Evolutionary conservation across 225 moss, liverwort and hornwort species (phyloP).

Genomic region (Anthoceros angustus): DNA sequence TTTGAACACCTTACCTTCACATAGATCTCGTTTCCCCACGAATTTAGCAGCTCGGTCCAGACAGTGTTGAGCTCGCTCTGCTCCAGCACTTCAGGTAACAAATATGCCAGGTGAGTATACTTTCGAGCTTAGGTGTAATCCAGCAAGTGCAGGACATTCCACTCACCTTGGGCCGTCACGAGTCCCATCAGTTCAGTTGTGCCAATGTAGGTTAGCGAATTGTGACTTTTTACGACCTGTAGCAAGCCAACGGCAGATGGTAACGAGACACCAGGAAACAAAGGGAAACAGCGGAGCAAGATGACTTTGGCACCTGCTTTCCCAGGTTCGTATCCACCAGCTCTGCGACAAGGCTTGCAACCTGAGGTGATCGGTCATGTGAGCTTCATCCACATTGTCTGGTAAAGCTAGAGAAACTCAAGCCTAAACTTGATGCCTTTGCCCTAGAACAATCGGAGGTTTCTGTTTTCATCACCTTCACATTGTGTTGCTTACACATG

Average conservation of each 20-base stretch:
- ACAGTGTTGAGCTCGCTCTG: slow-evolving; percentile 45
- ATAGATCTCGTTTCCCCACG: slow-evolving; percentile 61
- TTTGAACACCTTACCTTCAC: slow-evolving; percentile 28
- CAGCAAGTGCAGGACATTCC: background rate
- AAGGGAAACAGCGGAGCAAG: too few relatives aligned
- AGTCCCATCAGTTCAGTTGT: slow-evolving; percentile 45
- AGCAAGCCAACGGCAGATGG: background rate
- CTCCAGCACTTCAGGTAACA: slow-evolving; percentile 29
- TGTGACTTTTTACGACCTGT: slow-evolving; percentile 53
- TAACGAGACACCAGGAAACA: too few relatives aligned
- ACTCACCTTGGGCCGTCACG: slow-evolving; percentile 47
- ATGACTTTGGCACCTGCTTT: slow-evolving; percentile 25
- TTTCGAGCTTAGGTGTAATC: background rate
- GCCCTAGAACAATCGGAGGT: background rate
- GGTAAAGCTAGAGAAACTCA: background rate
- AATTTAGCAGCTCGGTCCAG: slow-evolving; percentile 54
- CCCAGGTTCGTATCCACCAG: slow-evolving; percentile 50
- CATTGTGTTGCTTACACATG: slow-evolving; percentile 40
- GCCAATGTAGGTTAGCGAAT: slow-evolving; percentile 53
- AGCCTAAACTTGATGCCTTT: background rate
- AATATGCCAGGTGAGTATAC: background rate
- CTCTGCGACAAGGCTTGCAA: slow-evolving; percentile 49
- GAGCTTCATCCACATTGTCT: background rate
- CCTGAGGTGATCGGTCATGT: slow-evolving; percentile 16
- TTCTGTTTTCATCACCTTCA: slow-evolving; percentile 21